phyloP scores from a whole-genome alignment of 2,329 filamentous ascomycete species.

The Setomelanomma holmii region DNA sequence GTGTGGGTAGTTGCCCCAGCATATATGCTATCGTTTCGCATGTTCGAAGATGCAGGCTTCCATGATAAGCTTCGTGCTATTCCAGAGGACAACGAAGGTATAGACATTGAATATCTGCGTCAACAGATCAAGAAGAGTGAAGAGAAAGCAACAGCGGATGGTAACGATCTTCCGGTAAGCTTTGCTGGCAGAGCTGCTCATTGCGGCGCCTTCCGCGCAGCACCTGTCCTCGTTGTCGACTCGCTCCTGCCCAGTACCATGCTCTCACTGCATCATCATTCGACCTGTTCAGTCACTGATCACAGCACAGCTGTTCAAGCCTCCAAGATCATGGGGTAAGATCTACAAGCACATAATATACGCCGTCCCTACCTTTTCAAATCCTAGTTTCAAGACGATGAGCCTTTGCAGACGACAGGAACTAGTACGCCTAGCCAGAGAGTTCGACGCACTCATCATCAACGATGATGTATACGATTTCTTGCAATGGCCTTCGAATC shows the following conservation, averaged over 20 bases:
- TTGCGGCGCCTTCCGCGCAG: no score
- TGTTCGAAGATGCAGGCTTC: constrained; percentile 83
- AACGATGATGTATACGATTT: constrained; percentile 95
- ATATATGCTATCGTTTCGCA: constrained; percentile 84
- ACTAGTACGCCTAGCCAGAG: constrained; percentile 78
- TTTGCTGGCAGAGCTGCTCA: not conserved
- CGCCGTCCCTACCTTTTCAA: constrained; percentile 85
- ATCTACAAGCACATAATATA: constrained; percentile 90
- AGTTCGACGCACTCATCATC: constrained; percentile 81
- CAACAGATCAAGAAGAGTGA: constrained; percentile 60
- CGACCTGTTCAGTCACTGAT: not conserved
- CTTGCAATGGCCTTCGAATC: constrained; percentile 73
- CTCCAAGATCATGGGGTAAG: constrained; percentile 68
- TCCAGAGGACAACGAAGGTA: constrained; percentile 78
- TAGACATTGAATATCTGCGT: constrained; percentile 71
- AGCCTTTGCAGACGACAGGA: constrained; percentile 69
- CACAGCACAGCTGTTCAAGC: constrained; percentile 61
- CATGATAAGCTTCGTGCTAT: constrained; percentile 70
- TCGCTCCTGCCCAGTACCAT: no score
- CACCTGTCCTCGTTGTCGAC: no score
- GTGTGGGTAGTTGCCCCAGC: constrained; percentile 84
- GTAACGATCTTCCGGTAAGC: constrained; percentile 55
- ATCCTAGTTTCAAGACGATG: constrained; percentile 87
- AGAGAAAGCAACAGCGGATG: constrained; percentile 44
- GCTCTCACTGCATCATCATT: no score